A percentile compares a stretch with the other conserved stretches of the same genome.
Conservation (phyloP, 257 asterid genomes). For the Gentiana macrophylla region DNA sequence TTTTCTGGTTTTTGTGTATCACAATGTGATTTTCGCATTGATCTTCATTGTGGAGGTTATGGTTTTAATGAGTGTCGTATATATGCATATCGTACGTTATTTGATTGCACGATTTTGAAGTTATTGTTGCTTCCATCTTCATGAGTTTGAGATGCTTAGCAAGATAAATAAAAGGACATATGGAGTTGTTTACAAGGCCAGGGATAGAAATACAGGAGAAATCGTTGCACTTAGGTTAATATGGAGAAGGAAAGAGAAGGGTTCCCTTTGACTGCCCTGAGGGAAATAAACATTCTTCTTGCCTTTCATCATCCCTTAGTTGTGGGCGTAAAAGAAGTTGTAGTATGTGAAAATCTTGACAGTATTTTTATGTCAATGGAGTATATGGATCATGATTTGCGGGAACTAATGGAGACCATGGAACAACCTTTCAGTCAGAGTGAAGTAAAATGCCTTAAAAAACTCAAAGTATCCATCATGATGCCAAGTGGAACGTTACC, state of each 20-base stretch:
- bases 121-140: no score
- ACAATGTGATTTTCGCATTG: no score
- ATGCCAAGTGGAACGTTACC: no score
- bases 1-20: no score
- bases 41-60: no score
- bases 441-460: conserved; percentile 83
- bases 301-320: conserved; percentile 66
- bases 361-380: conserved; percentile 88
- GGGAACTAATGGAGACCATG: conserved; percentile 70
- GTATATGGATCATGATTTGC: conserved; percentile 92
- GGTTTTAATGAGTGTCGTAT: no score
- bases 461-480: no score
- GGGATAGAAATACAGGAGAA: conserved; percentile 75
- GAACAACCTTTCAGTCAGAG: conserved; percentile 68
- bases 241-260: conserved; percentile 89
- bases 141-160: conserved; percentile 76
- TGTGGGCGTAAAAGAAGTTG: conserved; percentile 89
- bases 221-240: conserved; percentile 82
- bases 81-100: no score
- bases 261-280: conserved; percentile 71
- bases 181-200: conserved; percentile 81
- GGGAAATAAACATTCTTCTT: conserved; percentile 80
- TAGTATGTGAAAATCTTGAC: conserved; percentile 61
- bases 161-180: conserved; percentile 89
- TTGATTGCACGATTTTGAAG: no score